Evolutionary conservation across 805 yeast genomes (phyloP).

Genomic region (Sugiyamaella valdiviana): DNA sequence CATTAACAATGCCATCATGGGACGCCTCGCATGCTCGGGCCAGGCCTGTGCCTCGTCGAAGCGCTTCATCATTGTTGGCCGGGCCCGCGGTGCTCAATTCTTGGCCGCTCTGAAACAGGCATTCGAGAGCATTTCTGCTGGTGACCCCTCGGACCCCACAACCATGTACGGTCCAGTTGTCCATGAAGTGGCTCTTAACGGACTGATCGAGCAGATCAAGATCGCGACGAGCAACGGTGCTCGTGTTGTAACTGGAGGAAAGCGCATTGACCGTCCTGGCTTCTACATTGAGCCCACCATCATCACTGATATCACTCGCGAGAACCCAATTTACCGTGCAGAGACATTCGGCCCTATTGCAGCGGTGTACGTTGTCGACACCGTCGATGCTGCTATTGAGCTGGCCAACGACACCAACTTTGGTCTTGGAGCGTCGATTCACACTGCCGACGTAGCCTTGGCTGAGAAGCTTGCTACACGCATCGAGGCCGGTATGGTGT

Average conservation of each 20-base stretch:
- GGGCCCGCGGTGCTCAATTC: slow-evolving; percentile 49
- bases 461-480: slow-evolving; percentile 56
- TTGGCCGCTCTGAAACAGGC: slow-evolving; percentile 48
- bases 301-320: slow-evolving; percentile 59
- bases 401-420: slow-evolving; percentile 66
- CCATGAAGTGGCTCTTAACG: slow-evolving; percentile 64
- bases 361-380: slow-evolving; percentile 52
- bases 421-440: slow-evolving; percentile 77
- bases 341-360: slow-evolving; percentile 89
- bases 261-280: slow-evolving; percentile 42
- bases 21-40: slow-evolving; percentile 87
- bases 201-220: slow-evolving; percentile 65
- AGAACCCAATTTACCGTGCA: slow-evolving; percentile 61
- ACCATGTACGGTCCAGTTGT: slow-evolving; percentile 87
- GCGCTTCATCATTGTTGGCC: slow-evolving; percentile 69
- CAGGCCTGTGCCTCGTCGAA: slow-evolving; percentile 95
- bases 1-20: slow-evolving; percentile 66
- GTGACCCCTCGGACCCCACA: slow-evolving; percentile 71
- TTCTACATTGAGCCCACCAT: slow-evolving; percentile 68
- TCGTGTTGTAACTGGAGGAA: slow-evolving; percentile 71
- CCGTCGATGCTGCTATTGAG: slow-evolving; percentile 59
- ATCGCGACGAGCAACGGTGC: slow-evolving; percentile 81
- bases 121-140: slow-evolving; percentile 42
- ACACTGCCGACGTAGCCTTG: slow-evolving; percentile 55
- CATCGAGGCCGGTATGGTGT: slow-evolving; percentile 60